Percentiles rank a stretch among this genome's conserved stretches.
Evolutionary conservation across 2,329 filamentous ascomycete genomes (phyloP).

Genomic region (Neopestalotiopsis rosae): DNA sequence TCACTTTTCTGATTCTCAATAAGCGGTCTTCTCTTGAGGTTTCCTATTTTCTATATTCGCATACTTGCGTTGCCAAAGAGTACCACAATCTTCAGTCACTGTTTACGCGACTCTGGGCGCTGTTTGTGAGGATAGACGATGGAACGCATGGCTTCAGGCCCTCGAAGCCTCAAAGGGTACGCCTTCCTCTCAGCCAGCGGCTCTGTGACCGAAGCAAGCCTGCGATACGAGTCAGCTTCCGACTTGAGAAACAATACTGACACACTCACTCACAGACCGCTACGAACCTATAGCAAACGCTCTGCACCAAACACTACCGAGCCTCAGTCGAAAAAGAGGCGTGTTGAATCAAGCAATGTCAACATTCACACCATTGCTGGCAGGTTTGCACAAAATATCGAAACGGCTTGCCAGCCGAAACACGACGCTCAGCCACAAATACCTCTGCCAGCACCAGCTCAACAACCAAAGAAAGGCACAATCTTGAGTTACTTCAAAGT

Average conservation of each 20-base stretch:
- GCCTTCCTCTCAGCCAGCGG: not conserved
- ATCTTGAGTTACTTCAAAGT: slow-evolving; percentile 38
- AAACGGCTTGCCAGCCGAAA: not conserved
- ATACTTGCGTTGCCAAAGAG: not conserved
- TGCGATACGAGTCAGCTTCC: not conserved
- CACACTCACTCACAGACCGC: not conserved
- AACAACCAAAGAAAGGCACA: slow-evolving; percentile 30
- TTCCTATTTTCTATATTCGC: not conserved
- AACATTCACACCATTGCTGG: not conserved
- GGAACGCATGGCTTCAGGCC: not conserved
- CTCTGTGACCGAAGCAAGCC: not conserved
- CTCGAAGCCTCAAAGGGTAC: not conserved
- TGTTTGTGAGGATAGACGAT: not conserved
- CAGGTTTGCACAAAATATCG: not conserved
- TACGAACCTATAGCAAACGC: slow-evolving; percentile 45
- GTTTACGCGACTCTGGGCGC: not conserved
- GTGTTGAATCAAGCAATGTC: slow-evolving; percentile 19
- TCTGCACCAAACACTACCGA: slow-evolving; percentile 29
- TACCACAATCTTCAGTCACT: not conserved
- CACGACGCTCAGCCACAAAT: not conserved
- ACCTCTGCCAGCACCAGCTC: slow-evolving; percentile 19
- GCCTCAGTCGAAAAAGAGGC: slow-evolving; percentile 30
- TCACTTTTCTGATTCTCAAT: not conserved
- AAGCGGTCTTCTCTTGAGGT: not conserved
- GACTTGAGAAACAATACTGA: no score